Evolutionary conservation across 2,329 filamentous ascomycete genomes (phyloP).

Genomic region (Xylaria sp.): DNA sequence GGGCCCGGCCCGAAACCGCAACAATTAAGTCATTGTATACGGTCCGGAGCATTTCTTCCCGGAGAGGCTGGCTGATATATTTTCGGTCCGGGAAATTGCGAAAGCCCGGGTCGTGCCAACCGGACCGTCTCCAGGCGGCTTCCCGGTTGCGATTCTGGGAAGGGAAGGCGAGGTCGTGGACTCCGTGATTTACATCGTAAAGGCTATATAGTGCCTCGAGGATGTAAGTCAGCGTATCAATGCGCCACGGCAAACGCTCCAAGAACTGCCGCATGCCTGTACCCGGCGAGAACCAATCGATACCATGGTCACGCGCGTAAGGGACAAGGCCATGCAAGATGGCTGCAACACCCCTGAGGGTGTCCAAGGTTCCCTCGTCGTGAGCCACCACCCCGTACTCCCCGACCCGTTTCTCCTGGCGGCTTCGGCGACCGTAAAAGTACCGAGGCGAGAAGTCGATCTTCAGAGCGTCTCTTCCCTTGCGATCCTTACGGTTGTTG

Average conservation of each 20-base stretch:
- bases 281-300: conserved; percentile 31
- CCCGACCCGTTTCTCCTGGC: conserved; percentile 15
- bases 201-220: conserved; percentile 26
- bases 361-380: conserved; percentile 22
- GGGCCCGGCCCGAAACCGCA: conserved; percentile 16
- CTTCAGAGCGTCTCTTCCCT: not conserved
- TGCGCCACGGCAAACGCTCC: conserved; percentile 25
- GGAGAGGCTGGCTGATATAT: not conserved
- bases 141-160: not conserved
- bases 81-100: too few relatives aligned
- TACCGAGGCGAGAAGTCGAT: conserved; percentile 29
- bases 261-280: conserved; percentile 33
- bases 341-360: conserved; percentile 16
- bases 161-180: not conserved
- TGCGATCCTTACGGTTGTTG: conserved; percentile 9
- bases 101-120: not conserved
- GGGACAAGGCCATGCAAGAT: conserved; percentile 17
- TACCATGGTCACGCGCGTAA: conserved; percentile 12
- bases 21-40: conserved; percentile 26
- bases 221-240: conserved; percentile 22
- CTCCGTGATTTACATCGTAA: conserved; percentile 3
- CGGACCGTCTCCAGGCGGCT: not conserved
- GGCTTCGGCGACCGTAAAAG: conserved; percentile 20
- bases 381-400: conserved; percentile 31
- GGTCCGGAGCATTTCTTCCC: conserved; percentile 7